A percentile compares a stretch with the other conserved stretches of the same genome.
Evolutionary conservation across 768 basidiomycete genomes (phyloP).

Genomic region (Epithele typhae): DNA sequence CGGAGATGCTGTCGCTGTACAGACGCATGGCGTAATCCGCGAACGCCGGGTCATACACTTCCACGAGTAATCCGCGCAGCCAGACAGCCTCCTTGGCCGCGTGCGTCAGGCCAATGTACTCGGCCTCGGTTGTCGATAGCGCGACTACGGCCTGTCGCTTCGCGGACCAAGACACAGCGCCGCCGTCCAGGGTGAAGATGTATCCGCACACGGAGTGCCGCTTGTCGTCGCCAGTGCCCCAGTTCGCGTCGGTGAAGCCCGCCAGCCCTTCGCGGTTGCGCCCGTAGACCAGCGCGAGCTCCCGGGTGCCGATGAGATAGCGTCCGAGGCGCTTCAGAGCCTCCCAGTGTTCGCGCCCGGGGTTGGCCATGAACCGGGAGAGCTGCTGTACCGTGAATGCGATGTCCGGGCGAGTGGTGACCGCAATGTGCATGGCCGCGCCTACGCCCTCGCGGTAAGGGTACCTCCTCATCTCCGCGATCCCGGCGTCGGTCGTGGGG

Average conservation of each 20-base stretch:
- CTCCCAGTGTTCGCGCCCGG: conserved; percentile 16
- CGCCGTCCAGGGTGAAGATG: conserved; percentile 19
- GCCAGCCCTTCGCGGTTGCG: background rate
- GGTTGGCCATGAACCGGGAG: conserved; percentile 14
- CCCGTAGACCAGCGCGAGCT: conserved; percentile 10
- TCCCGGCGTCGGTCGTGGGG: background rate
- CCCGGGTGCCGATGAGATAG: conserved; percentile 20
- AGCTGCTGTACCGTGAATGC: conserved; percentile 18
- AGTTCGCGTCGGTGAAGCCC: conserved; percentile 25
- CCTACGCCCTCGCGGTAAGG: conserved; percentile 28
- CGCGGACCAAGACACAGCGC: conserved; percentile 22
- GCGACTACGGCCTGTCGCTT: conserved; percentile 22
- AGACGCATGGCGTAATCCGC: background rate
- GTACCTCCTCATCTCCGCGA: background rate
- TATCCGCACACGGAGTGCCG: conserved; percentile 25
- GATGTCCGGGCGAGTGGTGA: conserved; percentile 14
- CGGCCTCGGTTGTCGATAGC: conserved; percentile 34
- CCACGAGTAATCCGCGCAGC: background rate
- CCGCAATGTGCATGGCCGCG: conserved; percentile 24
- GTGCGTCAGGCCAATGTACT: conserved; percentile 38
- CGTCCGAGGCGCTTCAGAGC: conserved; percentile 22
- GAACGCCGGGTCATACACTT: background rate
- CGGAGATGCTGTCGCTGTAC: conserved; percentile 1
- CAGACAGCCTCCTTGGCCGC: conserved; percentile 22
- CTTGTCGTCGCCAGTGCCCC: conserved; percentile 17